Conservation (phyloP, 805 yeast species). For the Candida coquimbonensis region DNA sequence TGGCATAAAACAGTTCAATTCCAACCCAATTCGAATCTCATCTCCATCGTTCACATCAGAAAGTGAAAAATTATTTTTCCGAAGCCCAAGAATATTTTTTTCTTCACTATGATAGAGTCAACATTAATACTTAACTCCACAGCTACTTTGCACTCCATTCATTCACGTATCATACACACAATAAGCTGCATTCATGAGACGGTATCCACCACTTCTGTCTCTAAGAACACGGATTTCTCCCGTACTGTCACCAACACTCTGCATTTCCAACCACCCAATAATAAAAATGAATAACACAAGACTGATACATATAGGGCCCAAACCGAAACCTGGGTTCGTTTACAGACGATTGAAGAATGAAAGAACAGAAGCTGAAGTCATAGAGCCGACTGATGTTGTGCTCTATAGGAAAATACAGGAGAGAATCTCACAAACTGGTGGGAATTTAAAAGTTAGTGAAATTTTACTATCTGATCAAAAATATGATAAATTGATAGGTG, state of each 20-base stretch:
- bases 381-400: neutral
- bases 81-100: no score
- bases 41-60: neutral
- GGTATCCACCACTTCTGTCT: no score
- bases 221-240: no score
- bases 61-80: neutral
- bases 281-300: no score
- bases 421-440: slow-evolving; percentile 8
- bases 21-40: no score
- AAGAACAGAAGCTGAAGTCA: neutral
- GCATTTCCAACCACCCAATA: no score
- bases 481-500: neutral
- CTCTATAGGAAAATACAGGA: neutral
- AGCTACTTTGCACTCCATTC: neutral
- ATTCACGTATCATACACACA: no score
- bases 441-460: slow-evolving; percentile 7
- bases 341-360: neutral
- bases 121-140: neutral
- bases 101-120: neutral
- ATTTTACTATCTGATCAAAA: slow-evolving; percentile 2
- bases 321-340: no score
- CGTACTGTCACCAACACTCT: no score
- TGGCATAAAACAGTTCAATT: no score
- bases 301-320: no score
- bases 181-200: no score